Evolutionary conservation across 192 early-diverging fungal genomes (phyloP).

Genomic region (Ramicandelaber brevisporus): DNA sequence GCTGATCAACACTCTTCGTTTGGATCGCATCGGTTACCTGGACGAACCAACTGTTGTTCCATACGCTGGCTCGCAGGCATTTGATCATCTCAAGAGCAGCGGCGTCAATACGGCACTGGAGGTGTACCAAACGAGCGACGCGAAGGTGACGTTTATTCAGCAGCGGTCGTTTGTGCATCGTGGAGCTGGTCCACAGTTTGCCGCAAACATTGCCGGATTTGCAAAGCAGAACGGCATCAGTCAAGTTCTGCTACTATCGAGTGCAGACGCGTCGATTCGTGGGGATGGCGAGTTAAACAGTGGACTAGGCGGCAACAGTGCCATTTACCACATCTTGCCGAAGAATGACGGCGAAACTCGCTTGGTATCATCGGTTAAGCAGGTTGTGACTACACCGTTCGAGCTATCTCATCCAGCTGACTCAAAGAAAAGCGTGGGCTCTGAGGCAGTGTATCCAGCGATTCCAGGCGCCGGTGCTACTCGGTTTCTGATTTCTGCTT

Average conservation of each 20-base stretch:
- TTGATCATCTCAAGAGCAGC: constrained; percentile 6
- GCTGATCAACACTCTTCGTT: constrained; percentile 28
- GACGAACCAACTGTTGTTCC: constrained; percentile 27
- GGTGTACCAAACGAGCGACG: constrained; percentile 39
- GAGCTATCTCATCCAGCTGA: too few species aligned
- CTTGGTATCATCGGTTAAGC: constrained; percentile 1
- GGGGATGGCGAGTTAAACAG: constrained; percentile 30
- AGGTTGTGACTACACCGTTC: too few species aligned
- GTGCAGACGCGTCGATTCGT: constrained; percentile 34
- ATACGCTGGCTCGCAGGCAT: constrained; percentile 21
- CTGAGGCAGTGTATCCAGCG: not conserved
- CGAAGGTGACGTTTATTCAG: constrained; percentile 36
- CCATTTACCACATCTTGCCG: constrained; percentile 16
- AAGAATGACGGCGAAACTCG: constrained; percentile 9
- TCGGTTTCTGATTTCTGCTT: constrained; percentile 18
- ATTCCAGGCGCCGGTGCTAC: too few species aligned
- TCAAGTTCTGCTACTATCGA: constrained; percentile 31
- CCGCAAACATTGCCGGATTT: constrained; percentile 24
- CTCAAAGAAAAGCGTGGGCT: not conserved
- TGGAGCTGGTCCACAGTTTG: constrained; percentile 17
- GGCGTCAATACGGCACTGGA: constrained; percentile 9
- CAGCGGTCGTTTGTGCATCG: constrained; percentile 35
- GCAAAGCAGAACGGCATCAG: constrained; percentile 20
- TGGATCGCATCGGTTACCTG: constrained; percentile 31
- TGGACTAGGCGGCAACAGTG: constrained; percentile 13